A percentile compares a stretch with the other conserved stretches of the same genome.
phyloP scores from a whole-genome alignment of 768 basidiomycete genomes.

The Leccinum longicurvipes region DNA sequence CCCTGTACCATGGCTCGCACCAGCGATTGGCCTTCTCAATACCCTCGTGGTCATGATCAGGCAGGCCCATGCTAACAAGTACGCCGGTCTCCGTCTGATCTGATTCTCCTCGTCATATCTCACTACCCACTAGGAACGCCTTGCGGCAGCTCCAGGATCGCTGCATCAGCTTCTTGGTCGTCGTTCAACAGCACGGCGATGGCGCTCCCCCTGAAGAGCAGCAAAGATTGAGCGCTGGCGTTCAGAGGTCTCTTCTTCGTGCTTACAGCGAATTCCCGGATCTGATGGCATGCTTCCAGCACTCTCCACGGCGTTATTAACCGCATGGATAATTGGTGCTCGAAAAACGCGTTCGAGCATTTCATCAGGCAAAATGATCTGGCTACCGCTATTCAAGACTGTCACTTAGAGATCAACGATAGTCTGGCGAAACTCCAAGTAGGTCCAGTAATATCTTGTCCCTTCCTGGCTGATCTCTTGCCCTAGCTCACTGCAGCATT shows the following conservation, averaged over 20 bases:
- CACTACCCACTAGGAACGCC: slow-evolving; percentile 33
- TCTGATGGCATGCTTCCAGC: slow-evolving; percentile 19
- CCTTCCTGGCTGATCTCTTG: slow-evolving; percentile 5
- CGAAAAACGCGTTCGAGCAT: slow-evolving; percentile 36
- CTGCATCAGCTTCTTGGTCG: slow-evolving; percentile 41
- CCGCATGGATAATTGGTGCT: slow-evolving; percentile 45
- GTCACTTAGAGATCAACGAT: slow-evolving; percentile 43
- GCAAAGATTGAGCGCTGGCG: slow-evolving; percentile 30
- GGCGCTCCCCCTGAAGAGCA: slow-evolving; percentile 29
- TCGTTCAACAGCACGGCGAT: slow-evolving; percentile 35
- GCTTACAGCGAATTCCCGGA: not conserved
- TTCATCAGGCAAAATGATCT: slow-evolving; percentile 47
- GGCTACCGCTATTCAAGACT: slow-evolving; percentile 41
- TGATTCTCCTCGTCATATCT: not conserved
- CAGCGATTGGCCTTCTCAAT: slow-evolving; percentile 40
- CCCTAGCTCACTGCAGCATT: slow-evolving; percentile 43
- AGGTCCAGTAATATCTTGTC: not conserved
- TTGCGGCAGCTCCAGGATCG: slow-evolving; percentile 45
- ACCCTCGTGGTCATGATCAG: slow-evolving; percentile 46
- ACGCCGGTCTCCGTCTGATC: not conserved
- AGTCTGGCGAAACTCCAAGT: slow-evolving; percentile 50
- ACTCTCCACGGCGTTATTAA: slow-evolving; percentile 35
- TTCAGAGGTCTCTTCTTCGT: slow-evolving; percentile 28
- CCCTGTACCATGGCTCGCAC: slow-evolving; percentile 46
- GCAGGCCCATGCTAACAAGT: slow-evolving; percentile 50